Base-by-base conservation (phyloP, 2,329 filamentous ascomycete species). In the Trichoderma sp. region DNA sequence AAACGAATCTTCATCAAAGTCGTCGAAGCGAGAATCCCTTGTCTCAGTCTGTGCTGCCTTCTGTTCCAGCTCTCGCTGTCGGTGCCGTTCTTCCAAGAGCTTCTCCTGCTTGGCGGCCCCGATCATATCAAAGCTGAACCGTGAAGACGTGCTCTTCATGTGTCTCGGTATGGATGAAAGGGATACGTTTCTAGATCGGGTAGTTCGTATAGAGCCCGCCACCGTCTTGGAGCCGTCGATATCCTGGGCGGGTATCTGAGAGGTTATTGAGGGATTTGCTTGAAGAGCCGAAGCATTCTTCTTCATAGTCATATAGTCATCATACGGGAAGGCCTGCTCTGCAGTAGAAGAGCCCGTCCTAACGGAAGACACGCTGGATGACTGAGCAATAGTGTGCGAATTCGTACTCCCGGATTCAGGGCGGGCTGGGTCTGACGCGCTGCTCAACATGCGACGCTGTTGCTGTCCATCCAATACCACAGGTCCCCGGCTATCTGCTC, bases 71-170 rank as follows among this genome's bases (percentile, higher is more conserved):
- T 90, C 87, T 66, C 88, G 87, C 72, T 91, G 86, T 19, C 90
- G 84, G 77, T 93, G 91, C 59, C 89, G 86, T 73, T 93, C 92
- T 77, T 93, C 92, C 52, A 94, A 81, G 47, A 91, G 77, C 77
- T 89, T 91, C 77, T 91, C 88, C 74, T 89, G 85, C 70, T 87
- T 86, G 16, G 91, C 91, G 6, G 88, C 88, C 5, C 90, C 90
- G 19, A 89, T 87, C 84, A 94, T 92, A 75, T 94, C 92, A 75
- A 95, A 95, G 74, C 92, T 94, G 76, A 95, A 94, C 16, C 92
- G 84, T 0, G 91, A 93, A 0, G 92, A 92, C 13, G 90, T 92
- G 76, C 91, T 94, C 79, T 90, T 91, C 88, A 91, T 90, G 71
- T 90, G 88, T 70, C 81, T 86, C 2, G 88, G 88, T 40, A 90